Conservation (phyloP, 1,284 basidiomycete genomes). For the Entoloma clypeatum region DNA sequence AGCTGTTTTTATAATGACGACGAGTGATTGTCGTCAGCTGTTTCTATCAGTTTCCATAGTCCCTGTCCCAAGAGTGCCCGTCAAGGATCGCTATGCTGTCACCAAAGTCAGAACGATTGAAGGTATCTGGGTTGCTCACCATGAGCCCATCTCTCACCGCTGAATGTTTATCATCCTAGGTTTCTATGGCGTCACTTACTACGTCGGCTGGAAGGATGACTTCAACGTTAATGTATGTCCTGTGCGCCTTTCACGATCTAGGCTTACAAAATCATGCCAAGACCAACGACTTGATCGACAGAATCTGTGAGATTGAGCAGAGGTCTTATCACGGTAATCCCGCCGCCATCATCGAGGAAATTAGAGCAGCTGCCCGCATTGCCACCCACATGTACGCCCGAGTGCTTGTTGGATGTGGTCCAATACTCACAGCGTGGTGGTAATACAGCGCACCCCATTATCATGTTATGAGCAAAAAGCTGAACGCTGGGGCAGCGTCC, state of each 20-base stretch:
- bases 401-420: too few species aligned
- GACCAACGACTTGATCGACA: slow-evolving; percentile 45
- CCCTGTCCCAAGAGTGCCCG: slow-evolving; percentile 43
- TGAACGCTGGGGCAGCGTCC: slow-evolving; percentile 31
- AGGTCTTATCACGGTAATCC: slow-evolving; percentile 32
- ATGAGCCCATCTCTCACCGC: background rate
- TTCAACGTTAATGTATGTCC: slow-evolving; percentile 40
- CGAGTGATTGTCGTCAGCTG: slow-evolving; percentile 33
- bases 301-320: slow-evolving; percentile 47
- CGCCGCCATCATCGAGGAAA: slow-evolving; percentile 34
- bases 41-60: slow-evolving; percentile 57
- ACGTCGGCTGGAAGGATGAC: slow-evolving; percentile 58
- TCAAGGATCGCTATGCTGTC: slow-evolving; percentile 48
- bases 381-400: slow-evolving; percentile 60
- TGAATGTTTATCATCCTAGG: slow-evolving; percentile 28
- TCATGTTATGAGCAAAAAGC: slow-evolving; percentile 43
- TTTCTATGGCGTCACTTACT: slow-evolving; percentile 60
- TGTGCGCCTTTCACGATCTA: background rate
- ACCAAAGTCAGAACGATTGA: slow-evolving; percentile 50
- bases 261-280: slow-evolving; percentile 14
- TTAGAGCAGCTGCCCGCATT: slow-evolving; percentile 38
- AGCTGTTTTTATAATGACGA: background rate
- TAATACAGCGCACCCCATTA: slow-evolving; percentile 66
- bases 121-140: slow-evolving; percentile 27
- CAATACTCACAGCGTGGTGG: too few species aligned